Evolutionary conservation across 2,329 filamentous ascomycete species (phyloP).

Genomic region (Blastomyces gilchristii): DNA sequence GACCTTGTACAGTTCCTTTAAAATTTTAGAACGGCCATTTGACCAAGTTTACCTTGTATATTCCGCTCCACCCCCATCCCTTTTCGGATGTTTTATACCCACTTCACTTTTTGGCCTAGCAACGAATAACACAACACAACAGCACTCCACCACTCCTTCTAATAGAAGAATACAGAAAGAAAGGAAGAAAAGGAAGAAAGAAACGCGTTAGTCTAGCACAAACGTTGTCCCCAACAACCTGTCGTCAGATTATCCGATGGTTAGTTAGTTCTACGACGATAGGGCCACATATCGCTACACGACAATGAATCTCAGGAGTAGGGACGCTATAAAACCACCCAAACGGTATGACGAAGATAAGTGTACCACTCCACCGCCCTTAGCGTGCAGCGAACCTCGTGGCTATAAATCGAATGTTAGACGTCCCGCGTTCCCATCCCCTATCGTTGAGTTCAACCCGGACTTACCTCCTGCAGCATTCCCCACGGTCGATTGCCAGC

Average conservation of each 20-base stretch:
- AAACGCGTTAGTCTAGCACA: background rate
- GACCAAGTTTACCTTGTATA: background rate
- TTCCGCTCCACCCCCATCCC: background rate
- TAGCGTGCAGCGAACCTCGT: constrained; percentile 8
- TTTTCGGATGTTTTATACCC: background rate
- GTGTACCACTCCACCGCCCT: constrained; percentile 12
- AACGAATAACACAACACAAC: constrained; percentile 4
- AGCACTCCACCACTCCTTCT: background rate
- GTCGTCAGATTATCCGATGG: no score
- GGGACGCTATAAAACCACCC: constrained; percentile 25
- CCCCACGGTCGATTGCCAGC: constrained; percentile 25
- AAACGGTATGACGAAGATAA: constrained; percentile 23
- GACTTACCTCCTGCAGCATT: constrained; percentile 34
- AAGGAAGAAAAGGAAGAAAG: background rate
- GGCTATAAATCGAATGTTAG: constrained; percentile 12
- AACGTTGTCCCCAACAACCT: background rate
- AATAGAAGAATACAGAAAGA: background rate
- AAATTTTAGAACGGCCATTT: background rate
- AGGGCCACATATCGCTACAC: no score
- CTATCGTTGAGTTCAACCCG: constrained; percentile 29
- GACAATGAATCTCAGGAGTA: constrained; percentile 22
- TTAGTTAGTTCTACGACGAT: background rate
- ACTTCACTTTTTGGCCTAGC: background rate
- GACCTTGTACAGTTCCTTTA: background rate
- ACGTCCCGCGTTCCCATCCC: constrained; percentile 13